Evolutionary conservation across 164 flowering plant species (phyloP), one percentile per base, ranked within the genome.

Genomic region (Vitis rotundifolia): DNA sequence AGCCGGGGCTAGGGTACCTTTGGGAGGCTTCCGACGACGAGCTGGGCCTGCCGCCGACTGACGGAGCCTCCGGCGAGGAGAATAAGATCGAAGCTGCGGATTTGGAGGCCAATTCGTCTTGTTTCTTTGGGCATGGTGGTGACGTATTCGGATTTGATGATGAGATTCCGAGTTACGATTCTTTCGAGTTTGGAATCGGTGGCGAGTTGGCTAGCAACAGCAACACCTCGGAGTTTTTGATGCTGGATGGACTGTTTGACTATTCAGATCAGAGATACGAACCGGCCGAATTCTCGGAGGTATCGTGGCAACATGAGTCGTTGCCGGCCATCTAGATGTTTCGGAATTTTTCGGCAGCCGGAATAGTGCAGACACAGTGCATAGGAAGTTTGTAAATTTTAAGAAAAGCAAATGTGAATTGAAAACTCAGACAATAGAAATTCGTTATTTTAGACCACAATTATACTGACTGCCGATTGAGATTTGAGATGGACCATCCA

Each of bases 1-100:
- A 66, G 76, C 80, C 83, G 61, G 83, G 80, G 7, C 69, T 84
- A 0, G 89, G 83, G 1, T 86, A 52, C 66, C 83, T 86, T 53
- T 61, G 80, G 22, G 86, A 79, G 26, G 87, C 89, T 12, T 86
- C 89, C 8, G 89, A 86, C 67, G 89, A 86, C 56, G 87, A 86
- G 59, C 82, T 86, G 11, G 89, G 89, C 13, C 65, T 86, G 0
- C 87, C 89, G 1, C 89, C 86, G 55, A 70, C 79, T 48, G 14
- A 31, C 11, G 29, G 44, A 18, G 18, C 67, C 9, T 22, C 61
- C 15, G 78, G 62, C 14, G 73, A 70, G 9, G 71, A 60, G 44
- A 59, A 16, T 16, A 58, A 49, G 11, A 12, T 8, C 9, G 71
- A 54, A 19, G 63, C 48, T 51, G 47, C 37, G 6, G 77, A 68